These are phyloP conservation scores for Ophiocytium majus DNA, from an alignment of 352 stramenopile species.

Conservation along the genomic window DNA sequence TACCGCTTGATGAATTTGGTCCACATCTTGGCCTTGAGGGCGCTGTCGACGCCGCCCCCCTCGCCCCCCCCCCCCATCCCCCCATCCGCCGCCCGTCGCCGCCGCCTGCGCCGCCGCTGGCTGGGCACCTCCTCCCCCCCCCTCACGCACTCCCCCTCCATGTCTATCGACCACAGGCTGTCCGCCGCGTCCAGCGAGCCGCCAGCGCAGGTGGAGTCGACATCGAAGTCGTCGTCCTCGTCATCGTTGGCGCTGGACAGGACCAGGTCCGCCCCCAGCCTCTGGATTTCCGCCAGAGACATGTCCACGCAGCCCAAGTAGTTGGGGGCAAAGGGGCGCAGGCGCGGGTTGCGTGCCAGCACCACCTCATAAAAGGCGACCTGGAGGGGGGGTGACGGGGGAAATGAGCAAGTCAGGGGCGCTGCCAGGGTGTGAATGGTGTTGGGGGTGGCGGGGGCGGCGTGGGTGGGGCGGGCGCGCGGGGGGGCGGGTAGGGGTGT, in stretches of 20 bases:
- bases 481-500: too few relatives aligned
- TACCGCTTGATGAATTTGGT: constrained; percentile 24
- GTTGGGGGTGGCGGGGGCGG: too few relatives aligned
- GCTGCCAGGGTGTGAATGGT: too few relatives aligned
- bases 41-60: not conserved
- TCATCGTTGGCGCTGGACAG: not conserved
- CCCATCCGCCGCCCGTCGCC: too few relatives aligned
- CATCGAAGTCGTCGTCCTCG: not conserved
- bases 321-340: constrained; percentile 15
- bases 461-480: too few relatives aligned
- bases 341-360: not conserved
- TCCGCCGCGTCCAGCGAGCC: not conserved
- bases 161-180: not conserved
- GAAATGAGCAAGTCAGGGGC: not conserved
- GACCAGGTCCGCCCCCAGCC: not conserved
- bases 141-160: not conserved
- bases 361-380: constrained; percentile 20
- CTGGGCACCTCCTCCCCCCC: not conserved
- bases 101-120: too few relatives aligned
- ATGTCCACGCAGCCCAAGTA: constrained; percentile 26
- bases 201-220: too few relatives aligned
- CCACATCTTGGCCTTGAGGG: constrained; percentile 24
- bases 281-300: constrained; percentile 9
- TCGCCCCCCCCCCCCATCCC: not conserved
- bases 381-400: not conserved